phyloP scores from a whole-genome alignment of 495 filamentous ascomycete genomes.

The Aspergillus ellipticus region DNA sequence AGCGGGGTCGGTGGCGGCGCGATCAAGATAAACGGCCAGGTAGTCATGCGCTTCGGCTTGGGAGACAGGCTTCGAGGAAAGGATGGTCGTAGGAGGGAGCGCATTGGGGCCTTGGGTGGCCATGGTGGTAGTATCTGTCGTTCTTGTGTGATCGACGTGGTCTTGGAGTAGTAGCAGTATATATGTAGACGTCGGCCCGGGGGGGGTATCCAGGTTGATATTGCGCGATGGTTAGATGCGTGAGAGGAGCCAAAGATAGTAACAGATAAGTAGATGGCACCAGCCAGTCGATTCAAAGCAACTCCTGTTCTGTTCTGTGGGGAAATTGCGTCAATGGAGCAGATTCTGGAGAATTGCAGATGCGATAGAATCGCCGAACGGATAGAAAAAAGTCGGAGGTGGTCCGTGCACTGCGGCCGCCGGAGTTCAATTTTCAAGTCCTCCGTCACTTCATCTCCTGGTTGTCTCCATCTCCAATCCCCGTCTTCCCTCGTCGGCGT shows the following conservation, averaged over 20 bases:
- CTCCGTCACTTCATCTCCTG: slow-evolving; percentile 16
- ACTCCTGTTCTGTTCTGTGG: not conserved
- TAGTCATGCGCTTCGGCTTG: slow-evolving; percentile 51
- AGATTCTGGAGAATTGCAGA: not conserved
- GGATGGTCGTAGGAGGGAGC: slow-evolving; percentile 43
- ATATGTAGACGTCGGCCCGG: not conserved
- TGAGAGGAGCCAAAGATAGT: not conserved
- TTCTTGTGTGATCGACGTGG: not conserved
- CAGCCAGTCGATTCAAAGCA: not conserved
- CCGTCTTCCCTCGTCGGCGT: not conserved
- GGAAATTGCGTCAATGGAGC: not conserved
- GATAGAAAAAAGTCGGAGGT: slow-evolving; percentile 13
- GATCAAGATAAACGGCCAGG: slow-evolving; percentile 56
- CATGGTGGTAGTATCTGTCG: slow-evolving; percentile 27
- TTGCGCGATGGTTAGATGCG: not conserved
- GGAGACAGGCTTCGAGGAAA: slow-evolving; percentile 43
- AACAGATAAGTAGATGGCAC: not conserved
- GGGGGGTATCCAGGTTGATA: not conserved
- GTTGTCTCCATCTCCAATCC: slow-evolving; percentile 9
- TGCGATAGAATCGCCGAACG: not conserved
- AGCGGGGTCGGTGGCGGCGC: slow-evolving; percentile 51
- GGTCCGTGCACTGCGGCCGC: slow-evolving; percentile 35
- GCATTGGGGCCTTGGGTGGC: slow-evolving; percentile 39
- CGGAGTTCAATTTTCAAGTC: slow-evolving; percentile 36
- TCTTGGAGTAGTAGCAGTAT: not conserved